A percentile compares a stretch with the other conserved stretches of the same genome.
Evolutionary conservation across 2,329 filamentous ascomycete species (phyloP).

Genomic region (Rhynchosporium graminicola): DNA sequence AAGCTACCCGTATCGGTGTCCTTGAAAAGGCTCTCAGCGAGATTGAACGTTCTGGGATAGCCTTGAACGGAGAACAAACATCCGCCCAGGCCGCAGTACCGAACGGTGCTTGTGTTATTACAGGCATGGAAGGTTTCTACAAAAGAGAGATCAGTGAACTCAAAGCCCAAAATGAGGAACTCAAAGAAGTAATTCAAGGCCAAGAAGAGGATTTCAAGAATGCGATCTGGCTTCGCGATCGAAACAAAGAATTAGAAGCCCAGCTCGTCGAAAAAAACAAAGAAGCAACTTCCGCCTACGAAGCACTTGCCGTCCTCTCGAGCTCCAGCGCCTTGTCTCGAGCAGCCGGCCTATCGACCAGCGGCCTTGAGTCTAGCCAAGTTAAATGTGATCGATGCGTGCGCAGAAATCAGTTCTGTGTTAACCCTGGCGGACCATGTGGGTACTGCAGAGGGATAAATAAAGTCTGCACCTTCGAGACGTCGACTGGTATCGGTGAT

Average conservation of each 20-base stretch:
- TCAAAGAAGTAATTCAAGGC: slow-evolving; percentile 1
- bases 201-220: slow-evolving; percentile 5
- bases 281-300: neutral
- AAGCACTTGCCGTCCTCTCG: neutral
- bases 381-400: slow-evolving; percentile 1
- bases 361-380: neutral
- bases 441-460: neutral
- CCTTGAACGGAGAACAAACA: neutral
- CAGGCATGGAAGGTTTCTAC: neutral
- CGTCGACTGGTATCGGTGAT: neutral
- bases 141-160: neutral
- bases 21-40: slow-evolving; percentile 5
- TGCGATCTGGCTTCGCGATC: neutral
- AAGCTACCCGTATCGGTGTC: neutral
- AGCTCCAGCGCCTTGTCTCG: neutral
- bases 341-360: neutral
- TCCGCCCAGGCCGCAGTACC: neutral
- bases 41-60: neutral
- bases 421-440: neutral
- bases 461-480: neutral
- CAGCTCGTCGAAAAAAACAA: slow-evolving; percentile 4
- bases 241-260: neutral
- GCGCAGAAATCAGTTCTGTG: neutral
- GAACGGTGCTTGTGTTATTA: neutral
- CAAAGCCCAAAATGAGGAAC: slow-evolving; percentile 14